Evolutionary conservation across 1,284 basidiomycete species (phyloP).

Genomic region (Ceratobasidium papillatum): DNA sequence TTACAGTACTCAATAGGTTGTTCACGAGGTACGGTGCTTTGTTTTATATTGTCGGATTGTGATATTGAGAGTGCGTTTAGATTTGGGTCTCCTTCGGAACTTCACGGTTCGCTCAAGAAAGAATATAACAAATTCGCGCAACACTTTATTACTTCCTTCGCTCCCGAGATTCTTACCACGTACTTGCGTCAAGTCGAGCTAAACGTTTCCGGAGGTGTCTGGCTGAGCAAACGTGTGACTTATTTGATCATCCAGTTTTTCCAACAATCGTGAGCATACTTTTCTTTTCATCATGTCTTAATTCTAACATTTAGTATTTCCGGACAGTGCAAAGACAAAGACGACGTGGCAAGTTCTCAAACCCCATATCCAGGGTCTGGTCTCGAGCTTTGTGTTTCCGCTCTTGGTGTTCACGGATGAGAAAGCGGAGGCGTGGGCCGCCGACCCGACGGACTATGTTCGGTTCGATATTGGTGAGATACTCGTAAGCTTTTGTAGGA

Average conservation of each 20-base stretch:
- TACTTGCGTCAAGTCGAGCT: constrained; percentile 81
- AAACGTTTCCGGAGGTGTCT: constrained; percentile 72
- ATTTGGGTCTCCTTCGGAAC: constrained; percentile 85
- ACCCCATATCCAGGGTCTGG: constrained; percentile 77
- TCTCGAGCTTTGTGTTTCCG: constrained; percentile 84
- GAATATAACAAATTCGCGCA: constrained; percentile 76
- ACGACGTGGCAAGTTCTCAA: constrained; percentile 85
- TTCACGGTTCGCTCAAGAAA: constrained; percentile 73
- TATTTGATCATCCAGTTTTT: constrained; percentile 84
- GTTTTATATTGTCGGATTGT: background rate
- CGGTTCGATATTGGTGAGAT: constrained; percentile 72
- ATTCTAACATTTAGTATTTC: background rate
- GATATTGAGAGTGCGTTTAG: constrained; percentile 51
- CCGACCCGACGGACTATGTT: constrained; percentile 82
- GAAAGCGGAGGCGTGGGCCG: constrained; percentile 74
- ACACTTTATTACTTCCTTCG: constrained; percentile 80
- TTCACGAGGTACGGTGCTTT: constrained; percentile 68
- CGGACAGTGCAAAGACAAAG: constrained; percentile 81
- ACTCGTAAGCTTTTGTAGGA: background rate
- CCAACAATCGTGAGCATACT: constrained; percentile 75
- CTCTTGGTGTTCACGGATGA: constrained; percentile 77
- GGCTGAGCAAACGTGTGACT: constrained; percentile 83
- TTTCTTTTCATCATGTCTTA: background rate
- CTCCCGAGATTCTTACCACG: constrained; percentile 82
- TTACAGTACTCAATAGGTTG: constrained; percentile 72